Conservation (phyloP, 1,284 basidiomycete species). For the Microbotryum lychnidis-dioicae region DNA sequence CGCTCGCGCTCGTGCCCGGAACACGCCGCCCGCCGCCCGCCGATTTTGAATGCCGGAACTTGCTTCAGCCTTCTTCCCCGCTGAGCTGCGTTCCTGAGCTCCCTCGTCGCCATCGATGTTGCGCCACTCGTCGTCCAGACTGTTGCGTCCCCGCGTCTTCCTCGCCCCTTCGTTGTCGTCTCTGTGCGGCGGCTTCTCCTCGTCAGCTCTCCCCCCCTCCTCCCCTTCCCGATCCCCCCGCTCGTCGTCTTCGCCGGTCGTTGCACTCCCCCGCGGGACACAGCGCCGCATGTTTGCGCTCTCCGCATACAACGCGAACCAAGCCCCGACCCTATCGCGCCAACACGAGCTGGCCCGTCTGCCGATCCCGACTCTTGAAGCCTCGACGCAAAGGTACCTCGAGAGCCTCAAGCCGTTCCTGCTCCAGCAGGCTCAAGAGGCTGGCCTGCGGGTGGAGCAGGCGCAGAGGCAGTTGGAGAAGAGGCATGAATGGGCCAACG, state of each 20-base stretch:
- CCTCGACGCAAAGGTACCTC: conserved; percentile 71
- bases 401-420: conserved; percentile 71
- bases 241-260: background rate
- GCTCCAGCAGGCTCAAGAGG: conserved; percentile 54
- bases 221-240: background rate
- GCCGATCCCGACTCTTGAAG: conserved; percentile 72
- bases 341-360: conserved; percentile 52
- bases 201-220: background rate
- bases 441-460: conserved; percentile 47
- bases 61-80: no score
- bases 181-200: background rate
- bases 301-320: conserved; percentile 37
- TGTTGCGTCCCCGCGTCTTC: no score
- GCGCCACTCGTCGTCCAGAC: no score
- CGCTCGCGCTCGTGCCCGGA: no score
- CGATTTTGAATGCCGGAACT: no score
- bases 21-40: no score
- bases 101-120: no score
- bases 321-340: conserved; percentile 43
- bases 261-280: background rate
- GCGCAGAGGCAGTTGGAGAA: conserved; percentile 54
- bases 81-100: no score
- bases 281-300: conserved; percentile 40
- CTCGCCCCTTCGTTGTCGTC: background rate
- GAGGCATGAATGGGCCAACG: conserved; percentile 57